These are phyloP conservation scores for Poronia punctata DNA, from an alignment of 495 filamentous ascomycete genomes.

Conservation along the genomic window DNA sequence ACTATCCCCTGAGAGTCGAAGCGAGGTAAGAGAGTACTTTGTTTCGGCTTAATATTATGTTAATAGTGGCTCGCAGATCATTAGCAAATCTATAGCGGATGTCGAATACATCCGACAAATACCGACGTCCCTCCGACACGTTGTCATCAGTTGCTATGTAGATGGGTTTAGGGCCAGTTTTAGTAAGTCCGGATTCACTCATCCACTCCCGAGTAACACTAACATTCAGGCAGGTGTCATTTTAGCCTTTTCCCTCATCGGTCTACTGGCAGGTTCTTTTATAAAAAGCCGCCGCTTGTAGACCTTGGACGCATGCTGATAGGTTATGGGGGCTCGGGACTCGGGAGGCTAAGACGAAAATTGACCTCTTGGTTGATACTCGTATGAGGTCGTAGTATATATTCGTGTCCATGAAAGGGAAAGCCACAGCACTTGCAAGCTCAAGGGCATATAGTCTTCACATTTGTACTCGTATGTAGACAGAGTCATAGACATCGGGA, in stretches of 20 bases:
- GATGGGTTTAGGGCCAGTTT: constrained; percentile 26
- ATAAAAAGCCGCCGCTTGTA: constrained; percentile 2
- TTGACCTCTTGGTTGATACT: too few species aligned
- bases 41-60: not conserved
- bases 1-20: constrained; percentile 9
- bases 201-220: not conserved
- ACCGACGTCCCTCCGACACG: constrained; percentile 21
- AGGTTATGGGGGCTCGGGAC: too few species aligned
- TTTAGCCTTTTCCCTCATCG: constrained; percentile 3
- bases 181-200: not conserved
- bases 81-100: constrained; percentile 32
- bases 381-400: too few species aligned
- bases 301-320: too few species aligned
- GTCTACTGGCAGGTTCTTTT: constrained; percentile 1
- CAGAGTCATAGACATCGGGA: too few species aligned
- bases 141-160: constrained; percentile 26
- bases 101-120: constrained; percentile 44
- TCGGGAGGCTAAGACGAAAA: too few species aligned
- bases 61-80: constrained; percentile 17
- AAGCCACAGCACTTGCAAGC: too few species aligned
- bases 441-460: too few species aligned
- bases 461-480: too few species aligned
- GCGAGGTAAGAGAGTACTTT: constrained; percentile 12
- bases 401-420: too few species aligned
- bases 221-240: not conserved